Conservation (phyloP, 2,329 filamentous ascomycete genomes). For the Pseudogymnoascus sp. region DNA sequence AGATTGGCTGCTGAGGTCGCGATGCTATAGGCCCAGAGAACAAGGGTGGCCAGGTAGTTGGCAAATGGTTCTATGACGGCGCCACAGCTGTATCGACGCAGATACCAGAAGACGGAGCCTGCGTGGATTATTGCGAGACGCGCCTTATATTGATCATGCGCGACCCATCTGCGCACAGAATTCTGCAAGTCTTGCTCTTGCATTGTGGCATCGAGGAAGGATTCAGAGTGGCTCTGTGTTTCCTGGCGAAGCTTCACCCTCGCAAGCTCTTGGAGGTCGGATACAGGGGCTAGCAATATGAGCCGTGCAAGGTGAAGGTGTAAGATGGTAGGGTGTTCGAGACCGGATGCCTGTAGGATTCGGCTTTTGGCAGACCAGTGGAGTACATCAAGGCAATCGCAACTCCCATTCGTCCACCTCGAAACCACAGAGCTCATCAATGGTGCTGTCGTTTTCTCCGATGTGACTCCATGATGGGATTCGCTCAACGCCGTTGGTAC, state of each 20-base stretch:
- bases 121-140: constrained; percentile 37
- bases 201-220: constrained; percentile 26
- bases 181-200: constrained; percentile 23
- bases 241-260: constrained; percentile 25
- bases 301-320: constrained; percentile 48
- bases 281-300: constrained; percentile 33
- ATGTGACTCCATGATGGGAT: neutral
- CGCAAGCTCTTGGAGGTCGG: constrained; percentile 11
- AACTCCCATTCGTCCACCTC: constrained; percentile 37
- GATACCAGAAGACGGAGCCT: constrained; percentile 38
- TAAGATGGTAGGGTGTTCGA: constrained; percentile 46
- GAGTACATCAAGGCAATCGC: constrained; percentile 44
- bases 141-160: constrained; percentile 35
- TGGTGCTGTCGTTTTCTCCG: neutral
- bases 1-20: constrained; percentile 7
- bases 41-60: constrained; percentile 32
- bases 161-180: constrained; percentile 18
- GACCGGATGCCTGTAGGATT: constrained; percentile 39
- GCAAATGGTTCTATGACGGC: constrained; percentile 34
- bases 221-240: constrained; percentile 35
- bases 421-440: constrained; percentile 22
- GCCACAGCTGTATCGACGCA: constrained; percentile 35
- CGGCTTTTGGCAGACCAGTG: constrained; percentile 50
- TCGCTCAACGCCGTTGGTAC: constrained; percentile 14
- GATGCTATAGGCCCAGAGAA: constrained; percentile 34